Conservation (phyloP, 164 flowering plant species). For the Platanus orientalis region DNA sequence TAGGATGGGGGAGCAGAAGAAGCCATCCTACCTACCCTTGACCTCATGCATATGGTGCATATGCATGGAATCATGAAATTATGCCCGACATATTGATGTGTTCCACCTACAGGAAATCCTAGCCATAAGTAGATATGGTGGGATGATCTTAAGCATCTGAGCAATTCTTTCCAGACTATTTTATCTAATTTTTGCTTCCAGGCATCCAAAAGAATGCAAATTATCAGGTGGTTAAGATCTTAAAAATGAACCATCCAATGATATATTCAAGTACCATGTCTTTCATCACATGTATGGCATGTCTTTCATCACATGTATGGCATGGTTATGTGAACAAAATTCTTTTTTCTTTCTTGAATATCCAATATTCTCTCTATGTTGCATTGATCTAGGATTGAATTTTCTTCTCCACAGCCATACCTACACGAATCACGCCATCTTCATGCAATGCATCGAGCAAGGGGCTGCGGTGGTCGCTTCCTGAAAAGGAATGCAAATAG, state of each 20-base stretch:
- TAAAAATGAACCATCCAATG: not conserved
- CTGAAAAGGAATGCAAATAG: slow-evolving; percentile 42
- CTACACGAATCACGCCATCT: slow-evolving; percentile 88
- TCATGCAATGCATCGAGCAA: slow-evolving; percentile 84
- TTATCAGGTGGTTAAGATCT: too few species aligned
- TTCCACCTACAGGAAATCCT: not conserved
- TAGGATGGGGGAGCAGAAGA: not conserved
- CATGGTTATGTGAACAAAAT: too few species aligned
- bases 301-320: too few species aligned
- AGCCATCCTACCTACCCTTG: not conserved
- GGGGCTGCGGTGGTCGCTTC: slow-evolving; percentile 90
- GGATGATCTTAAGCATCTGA: not conserved
- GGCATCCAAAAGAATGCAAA: too few species aligned
- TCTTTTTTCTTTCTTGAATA: too few species aligned
- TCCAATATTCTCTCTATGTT: not conserved
- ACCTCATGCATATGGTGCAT: too few species aligned
- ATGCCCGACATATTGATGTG: not conserved
- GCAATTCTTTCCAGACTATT: not conserved
- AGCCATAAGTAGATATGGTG: not conserved
- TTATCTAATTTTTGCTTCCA: too few species aligned
- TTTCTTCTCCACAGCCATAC: slow-evolving; percentile 54
- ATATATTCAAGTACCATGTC: not conserved
- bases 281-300: too few species aligned
- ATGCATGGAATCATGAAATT: too few species aligned
- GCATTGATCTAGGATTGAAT: not conserved